Evolutionary conservation across 306 rosid genomes (phyloP).

Genomic region (Benincasa hispida): DNA sequence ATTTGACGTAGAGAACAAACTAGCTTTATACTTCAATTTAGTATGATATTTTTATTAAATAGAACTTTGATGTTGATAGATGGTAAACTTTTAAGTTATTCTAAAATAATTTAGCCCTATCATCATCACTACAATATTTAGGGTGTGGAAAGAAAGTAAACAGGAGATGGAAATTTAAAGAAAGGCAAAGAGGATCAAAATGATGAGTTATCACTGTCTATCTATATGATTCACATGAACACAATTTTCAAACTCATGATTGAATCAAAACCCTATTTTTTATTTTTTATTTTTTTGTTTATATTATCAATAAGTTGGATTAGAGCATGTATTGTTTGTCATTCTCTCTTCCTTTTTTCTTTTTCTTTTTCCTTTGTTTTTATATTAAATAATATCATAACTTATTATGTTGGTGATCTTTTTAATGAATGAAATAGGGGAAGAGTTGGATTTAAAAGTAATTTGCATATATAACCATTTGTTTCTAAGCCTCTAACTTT

Average conservation of each 20-base stretch:
- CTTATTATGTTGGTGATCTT: background rate
- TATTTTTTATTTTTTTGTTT: too few species aligned
- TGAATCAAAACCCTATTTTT: background rate
- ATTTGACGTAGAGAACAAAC: background rate
- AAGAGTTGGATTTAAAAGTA: background rate
- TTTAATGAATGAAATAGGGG: background rate
- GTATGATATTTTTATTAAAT: background rate
- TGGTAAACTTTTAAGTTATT: background rate
- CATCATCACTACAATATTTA: background rate
- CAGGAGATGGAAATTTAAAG: background rate
- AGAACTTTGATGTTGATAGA: background rate
- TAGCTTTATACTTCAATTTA: background rate
- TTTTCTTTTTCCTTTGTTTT: background rate
- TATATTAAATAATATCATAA: background rate
- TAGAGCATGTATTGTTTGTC: background rate
- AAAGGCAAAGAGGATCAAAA: background rate
- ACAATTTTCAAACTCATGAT: slow-evolving; percentile 2
- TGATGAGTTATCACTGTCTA: slow-evolving; percentile 2
- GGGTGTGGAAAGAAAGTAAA: background rate
- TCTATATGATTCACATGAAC: slow-evolving; percentile 2
- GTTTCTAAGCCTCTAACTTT: too few species aligned
- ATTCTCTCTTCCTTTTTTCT: background rate
- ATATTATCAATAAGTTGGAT: background rate
- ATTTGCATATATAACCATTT: background rate
- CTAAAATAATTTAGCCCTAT: background rate